These are phyloP conservation scores for Xylaria curta DNA, from an alignment of 495 filamentous ascomycete genomes.

Conservation along the genomic window DNA sequence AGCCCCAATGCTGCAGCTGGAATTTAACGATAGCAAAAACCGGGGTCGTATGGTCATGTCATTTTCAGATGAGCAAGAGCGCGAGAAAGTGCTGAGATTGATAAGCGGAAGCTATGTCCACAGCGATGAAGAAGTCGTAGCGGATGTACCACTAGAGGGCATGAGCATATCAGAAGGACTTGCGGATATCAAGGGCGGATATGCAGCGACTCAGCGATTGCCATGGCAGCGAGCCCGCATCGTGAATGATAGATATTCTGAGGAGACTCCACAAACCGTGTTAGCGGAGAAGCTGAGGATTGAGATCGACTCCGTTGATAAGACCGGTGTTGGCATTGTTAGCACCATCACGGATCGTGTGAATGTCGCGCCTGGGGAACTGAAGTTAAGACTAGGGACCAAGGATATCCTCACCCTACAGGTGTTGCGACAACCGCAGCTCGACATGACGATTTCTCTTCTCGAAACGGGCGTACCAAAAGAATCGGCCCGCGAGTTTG, in stretches of 20 bases:
- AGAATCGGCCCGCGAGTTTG: constrained; percentile 61
- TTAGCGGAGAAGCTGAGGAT: constrained; percentile 74
- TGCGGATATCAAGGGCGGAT: constrained; percentile 47
- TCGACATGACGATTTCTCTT: constrained; percentile 71
- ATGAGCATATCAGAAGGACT: constrained; percentile 68
- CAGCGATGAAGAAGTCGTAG: constrained; percentile 64
- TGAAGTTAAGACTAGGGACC: constrained; percentile 67
- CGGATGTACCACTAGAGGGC: constrained; percentile 66
- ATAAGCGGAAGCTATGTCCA: constrained; percentile 70
- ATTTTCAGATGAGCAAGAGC: constrained; percentile 72
- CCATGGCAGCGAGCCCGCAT: constrained; percentile 56
- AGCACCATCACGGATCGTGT: constrained; percentile 73
- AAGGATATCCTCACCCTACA: constrained; percentile 65
- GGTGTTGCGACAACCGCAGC: constrained; percentile 67
- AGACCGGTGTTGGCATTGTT: constrained; percentile 57
- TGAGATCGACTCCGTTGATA: constrained; percentile 62
- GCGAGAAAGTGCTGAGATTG: constrained; percentile 68
- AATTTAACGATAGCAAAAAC: constrained; percentile 68
- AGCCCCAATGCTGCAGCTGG: constrained; percentile 69
- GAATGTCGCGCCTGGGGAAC: constrained; percentile 76
- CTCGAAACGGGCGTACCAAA: constrained; percentile 66
- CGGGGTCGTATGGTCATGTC: constrained; percentile 74
- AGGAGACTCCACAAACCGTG: constrained; percentile 60
- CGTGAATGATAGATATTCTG: constrained; percentile 61
- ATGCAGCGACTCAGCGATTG: constrained; percentile 53